phyloP scores from a whole-genome alignment of 306 rosid species.

The Comarum palustre region DNA sequence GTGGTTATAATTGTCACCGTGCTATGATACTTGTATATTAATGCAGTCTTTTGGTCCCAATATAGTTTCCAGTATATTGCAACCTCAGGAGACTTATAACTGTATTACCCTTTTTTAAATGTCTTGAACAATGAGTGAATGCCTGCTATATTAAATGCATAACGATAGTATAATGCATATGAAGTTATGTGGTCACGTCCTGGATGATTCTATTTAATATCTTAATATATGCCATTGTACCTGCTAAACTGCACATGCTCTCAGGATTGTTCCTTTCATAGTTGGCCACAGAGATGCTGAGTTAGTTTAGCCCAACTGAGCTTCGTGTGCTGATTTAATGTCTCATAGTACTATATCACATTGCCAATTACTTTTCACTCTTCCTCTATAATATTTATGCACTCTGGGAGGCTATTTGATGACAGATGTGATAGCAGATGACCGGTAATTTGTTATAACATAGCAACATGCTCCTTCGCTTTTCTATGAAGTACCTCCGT shows the following conservation, averaged over 20 bases:
- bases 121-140: slow-evolving; percentile 9
- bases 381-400: not conserved
- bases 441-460: not conserved
- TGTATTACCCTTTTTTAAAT: not conserved
- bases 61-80: not conserved
- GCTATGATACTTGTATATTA: not conserved
- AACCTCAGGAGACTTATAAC: not conserved
- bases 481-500: not conserved
- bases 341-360: slow-evolving; percentile 2
- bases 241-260: not conserved
- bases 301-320: not conserved
- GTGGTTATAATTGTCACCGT: not conserved
- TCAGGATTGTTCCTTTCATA: not conserved
- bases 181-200: not conserved
- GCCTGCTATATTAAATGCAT: not conserved
- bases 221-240: not conserved
- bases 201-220: not conserved
- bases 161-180: not conserved
- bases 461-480: not conserved
- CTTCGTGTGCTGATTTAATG: not conserved
- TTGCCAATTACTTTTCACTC: not conserved
- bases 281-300: slow-evolving; percentile 12
- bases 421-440: not conserved
- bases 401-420: not conserved
- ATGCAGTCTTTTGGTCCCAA: not conserved